Evolutionary conservation across 139 green algal species (phyloP).

Genomic region (Auxenochlorella pyrenoidosa): DNA sequence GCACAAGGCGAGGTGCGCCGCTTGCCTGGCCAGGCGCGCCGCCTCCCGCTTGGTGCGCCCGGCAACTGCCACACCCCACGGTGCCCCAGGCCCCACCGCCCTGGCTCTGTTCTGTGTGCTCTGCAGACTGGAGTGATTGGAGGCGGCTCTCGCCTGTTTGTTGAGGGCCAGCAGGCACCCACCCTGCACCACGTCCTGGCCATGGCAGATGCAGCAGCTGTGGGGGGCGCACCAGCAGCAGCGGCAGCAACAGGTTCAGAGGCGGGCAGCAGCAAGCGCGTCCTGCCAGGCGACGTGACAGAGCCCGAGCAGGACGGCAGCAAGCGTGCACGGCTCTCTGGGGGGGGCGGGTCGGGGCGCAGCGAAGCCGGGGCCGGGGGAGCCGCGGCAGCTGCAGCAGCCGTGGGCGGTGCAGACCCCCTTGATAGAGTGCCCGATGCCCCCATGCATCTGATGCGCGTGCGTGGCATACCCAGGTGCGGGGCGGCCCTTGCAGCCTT

Average conservation of each 20-base stretch:
- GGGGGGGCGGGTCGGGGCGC: background rate
- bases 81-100: too few species aligned
- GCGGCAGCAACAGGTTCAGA: background rate
- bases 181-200: background rate
- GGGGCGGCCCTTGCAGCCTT: background rate
- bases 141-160: background rate
- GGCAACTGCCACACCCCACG: too few species aligned
- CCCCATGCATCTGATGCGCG: constrained; percentile 36
- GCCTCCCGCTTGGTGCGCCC: background rate
- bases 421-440: background rate
- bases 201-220: background rate
- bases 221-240: background rate
- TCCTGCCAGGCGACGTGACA: background rate
- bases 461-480: constrained; percentile 33
- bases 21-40: background rate
- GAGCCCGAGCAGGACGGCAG: background rate
- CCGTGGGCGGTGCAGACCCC: background rate
- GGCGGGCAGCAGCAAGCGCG: background rate
- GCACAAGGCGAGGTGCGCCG: background rate
- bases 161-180: background rate
- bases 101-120: too few species aligned
- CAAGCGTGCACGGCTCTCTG: background rate
- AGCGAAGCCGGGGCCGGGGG: background rate
- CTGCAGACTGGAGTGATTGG: background rate
- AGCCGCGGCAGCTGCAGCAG: background rate